phyloP scores from a whole-genome alignment of 1,139 yeast genomes.

The Geotrichum carabidarum region DNA sequence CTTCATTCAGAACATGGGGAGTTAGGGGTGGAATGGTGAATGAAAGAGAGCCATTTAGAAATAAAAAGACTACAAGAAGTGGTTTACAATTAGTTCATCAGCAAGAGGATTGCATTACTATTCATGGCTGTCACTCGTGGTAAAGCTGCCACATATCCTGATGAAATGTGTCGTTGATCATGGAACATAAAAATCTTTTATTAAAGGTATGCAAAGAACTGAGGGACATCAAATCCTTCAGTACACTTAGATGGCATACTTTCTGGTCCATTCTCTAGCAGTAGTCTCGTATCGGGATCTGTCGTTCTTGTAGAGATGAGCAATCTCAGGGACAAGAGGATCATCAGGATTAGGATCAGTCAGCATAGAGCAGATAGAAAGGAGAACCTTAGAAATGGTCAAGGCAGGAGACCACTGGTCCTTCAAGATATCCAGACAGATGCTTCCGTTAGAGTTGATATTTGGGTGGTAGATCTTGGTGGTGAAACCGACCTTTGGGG shows the following conservation, averaged over 20 bases:
- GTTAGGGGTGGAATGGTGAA: no score
- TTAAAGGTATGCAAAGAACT: constrained; percentile 1
- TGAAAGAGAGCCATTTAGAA: no score
- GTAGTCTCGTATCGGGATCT: constrained; percentile 92
- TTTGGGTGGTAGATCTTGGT: constrained; percentile 90
- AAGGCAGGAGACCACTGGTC: constrained; percentile 92
- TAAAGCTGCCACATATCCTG: background rate
- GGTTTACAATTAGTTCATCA: no score
- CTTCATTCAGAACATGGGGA: no score
- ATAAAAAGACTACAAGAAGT: no score
- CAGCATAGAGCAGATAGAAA: constrained; percentile 82
- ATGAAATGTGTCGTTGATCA: background rate
- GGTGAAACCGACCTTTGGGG: constrained; percentile 87
- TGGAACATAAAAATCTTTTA: constrained; percentile 2
- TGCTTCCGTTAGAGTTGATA: constrained; percentile 82
- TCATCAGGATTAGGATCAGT: constrained; percentile 99
- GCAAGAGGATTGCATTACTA: no score
- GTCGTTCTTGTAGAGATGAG: constrained; percentile 93
- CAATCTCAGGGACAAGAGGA: constrained; percentile 97
- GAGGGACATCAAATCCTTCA: background rate
- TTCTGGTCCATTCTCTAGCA: constrained; percentile 98
- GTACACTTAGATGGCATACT: constrained; percentile 71
- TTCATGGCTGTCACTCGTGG: background rate
- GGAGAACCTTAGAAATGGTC: constrained; percentile 81
- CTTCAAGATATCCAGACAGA: constrained; percentile 77